phyloP scores from a whole-genome alignment of 306 rosid species.

The Myrica gale region DNA sequence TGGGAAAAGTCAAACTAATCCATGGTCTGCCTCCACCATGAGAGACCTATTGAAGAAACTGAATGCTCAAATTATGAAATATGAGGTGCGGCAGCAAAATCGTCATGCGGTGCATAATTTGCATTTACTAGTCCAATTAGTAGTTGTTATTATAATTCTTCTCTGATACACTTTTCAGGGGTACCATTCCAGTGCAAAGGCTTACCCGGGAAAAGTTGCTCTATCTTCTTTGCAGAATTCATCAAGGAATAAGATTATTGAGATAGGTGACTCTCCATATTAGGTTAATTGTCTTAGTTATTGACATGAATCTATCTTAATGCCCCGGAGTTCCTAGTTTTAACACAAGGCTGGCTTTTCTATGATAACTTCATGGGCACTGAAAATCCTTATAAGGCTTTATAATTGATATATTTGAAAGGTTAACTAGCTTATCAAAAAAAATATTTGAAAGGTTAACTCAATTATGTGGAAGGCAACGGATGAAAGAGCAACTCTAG shows the following conservation, averaged over 20 bases:
- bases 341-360: background rate
- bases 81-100: conserved; percentile 49
- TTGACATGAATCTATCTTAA: conserved; percentile 12
- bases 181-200: conserved; percentile 55
- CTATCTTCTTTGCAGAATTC: conserved; percentile 59
- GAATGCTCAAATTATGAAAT: conserved; percentile 43
- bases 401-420: background rate
- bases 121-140: conserved; percentile 12
- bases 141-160: conserved; percentile 16
- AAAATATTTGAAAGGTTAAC: background rate
- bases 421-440: no score
- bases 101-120: conserved; percentile 21
- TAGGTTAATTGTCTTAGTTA: conserved; percentile 21
- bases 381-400: background rate
- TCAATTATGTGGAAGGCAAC: background rate
- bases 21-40: conserved; percentile 70
- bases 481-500: background rate
- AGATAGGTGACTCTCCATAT: conserved; percentile 57
- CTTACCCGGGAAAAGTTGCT: conserved; percentile 67
- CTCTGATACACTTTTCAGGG: conserved; percentile 55
- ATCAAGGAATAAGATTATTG: conserved; percentile 78
- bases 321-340: conserved; percentile 16
- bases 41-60: conserved; percentile 54
- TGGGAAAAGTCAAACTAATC: conserved; percentile 48
- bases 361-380: background rate